Evolutionary conservation across 768 basidiomycete species (phyloP).

Genomic region (Boletus subparvulus): DNA sequence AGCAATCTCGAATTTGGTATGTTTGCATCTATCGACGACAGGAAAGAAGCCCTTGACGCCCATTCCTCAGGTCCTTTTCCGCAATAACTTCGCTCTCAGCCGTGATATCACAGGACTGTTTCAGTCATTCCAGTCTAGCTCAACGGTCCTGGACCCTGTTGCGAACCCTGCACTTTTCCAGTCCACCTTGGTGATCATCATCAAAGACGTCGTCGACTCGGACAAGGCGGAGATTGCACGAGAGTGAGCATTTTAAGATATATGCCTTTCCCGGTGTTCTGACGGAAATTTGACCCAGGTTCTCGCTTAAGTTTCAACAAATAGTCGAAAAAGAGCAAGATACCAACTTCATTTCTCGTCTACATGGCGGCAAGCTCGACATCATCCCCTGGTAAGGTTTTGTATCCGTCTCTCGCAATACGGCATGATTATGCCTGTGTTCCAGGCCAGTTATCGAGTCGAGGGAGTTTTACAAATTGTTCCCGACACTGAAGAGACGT

Average conservation of each 20-base stretch:
- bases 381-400: slow-evolving; percentile 54
- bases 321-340: slow-evolving; percentile 61
- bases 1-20: slow-evolving; percentile 60
- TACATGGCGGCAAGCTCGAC: slow-evolving; percentile 52
- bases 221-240: slow-evolving; percentile 57
- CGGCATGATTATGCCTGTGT: not conserved
- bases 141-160: slow-evolving; percentile 54
- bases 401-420: not conserved
- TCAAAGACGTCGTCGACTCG: slow-evolving; percentile 66
- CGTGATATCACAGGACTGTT: slow-evolving; percentile 61
- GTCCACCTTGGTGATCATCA: slow-evolving; percentile 59
- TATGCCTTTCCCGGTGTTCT: not conserved
- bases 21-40: slow-evolving; percentile 12
- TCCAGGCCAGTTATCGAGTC: slow-evolving; percentile 57
- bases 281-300: slow-evolving; percentile 34
- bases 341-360: slow-evolving; percentile 58
- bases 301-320: slow-evolving; percentile 55
- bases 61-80: slow-evolving; percentile 52
- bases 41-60: not conserved
- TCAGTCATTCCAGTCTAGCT: slow-evolving; percentile 58
- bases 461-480: slow-evolving; percentile 53
- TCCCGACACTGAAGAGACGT: slow-evolving; percentile 43
- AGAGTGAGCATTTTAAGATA: slow-evolving; percentile 42
- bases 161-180: slow-evolving; percentile 59
- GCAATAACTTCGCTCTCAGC: slow-evolving; percentile 63